phyloP scores from a whole-genome alignment of 805 yeast species.

The Wickerhamiella azymoides region DNA sequence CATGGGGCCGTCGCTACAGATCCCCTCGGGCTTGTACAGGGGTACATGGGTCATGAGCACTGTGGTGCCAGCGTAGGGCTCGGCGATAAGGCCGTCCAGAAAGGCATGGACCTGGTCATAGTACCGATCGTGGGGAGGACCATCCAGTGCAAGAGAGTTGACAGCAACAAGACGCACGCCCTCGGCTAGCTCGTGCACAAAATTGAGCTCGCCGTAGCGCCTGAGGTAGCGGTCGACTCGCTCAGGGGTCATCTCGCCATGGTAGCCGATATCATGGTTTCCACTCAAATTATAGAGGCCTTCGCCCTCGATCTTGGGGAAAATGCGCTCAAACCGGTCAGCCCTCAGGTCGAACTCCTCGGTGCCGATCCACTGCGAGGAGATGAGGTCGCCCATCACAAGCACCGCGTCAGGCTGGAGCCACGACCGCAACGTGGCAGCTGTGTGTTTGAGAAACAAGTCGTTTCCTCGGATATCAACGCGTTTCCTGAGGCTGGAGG shows the following conservation, averaged over 20 bases:
- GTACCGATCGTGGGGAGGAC: conserved; percentile 70
- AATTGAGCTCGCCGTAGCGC: conserved; percentile 77
- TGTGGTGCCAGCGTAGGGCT: conserved; percentile 56
- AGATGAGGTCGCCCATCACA: conserved; percentile 84
- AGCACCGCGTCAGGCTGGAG: conserved; percentile 67
- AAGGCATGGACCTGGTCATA: conserved; percentile 63
- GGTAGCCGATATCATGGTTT: conserved; percentile 90
- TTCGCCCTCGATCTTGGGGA: conserved; percentile 13
- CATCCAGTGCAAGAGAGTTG: conserved; percentile 73
- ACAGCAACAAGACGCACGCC: conserved; percentile 81
- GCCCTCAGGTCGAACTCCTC: conserved; percentile 75
- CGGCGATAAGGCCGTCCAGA: conserved; percentile 40
- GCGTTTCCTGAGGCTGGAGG: conserved; percentile 55
- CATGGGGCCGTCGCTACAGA: conserved; percentile 79
- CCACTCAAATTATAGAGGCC: conserved; percentile 72
- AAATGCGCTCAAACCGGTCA: conserved; percentile 34
- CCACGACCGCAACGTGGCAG: conserved; percentile 45
- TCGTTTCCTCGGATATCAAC: conserved; percentile 87
- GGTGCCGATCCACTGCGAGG: conserved; percentile 90
- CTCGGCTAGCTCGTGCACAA: conserved; percentile 47
- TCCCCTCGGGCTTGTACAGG: conserved; percentile 63
- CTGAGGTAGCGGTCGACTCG: conserved; percentile 67
- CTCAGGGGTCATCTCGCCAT: conserved; percentile 87
- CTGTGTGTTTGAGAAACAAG: conserved; percentile 74
- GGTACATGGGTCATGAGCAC: conserved; percentile 82